Evolutionary conservation across 352 stramenopile species (phyloP), one percentile per base, ranked within the genome.

Genomic region (Globisporangium takayamanum): DNA sequence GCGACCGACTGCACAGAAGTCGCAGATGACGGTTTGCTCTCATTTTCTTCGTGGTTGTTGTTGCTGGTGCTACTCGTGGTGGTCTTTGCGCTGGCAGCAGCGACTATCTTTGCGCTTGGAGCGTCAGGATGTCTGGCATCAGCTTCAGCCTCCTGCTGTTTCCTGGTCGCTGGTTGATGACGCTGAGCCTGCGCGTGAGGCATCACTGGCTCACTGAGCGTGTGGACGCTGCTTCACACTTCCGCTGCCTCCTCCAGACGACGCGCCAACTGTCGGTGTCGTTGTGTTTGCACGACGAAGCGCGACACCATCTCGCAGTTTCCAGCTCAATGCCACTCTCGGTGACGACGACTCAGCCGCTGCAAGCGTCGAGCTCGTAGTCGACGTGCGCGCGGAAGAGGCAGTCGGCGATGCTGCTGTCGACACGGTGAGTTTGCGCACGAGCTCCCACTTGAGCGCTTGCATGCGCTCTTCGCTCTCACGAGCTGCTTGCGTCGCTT

Each of bases 391-490:
- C 39, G 53, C 39, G 16, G 62, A 70, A 1, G 25, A 52, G 11
- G 22, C 47, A 33, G 47, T 52, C 22, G 30, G 26, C n/a, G 50
- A 45, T 45, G 37, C 15, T 18, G 53, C 37, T 11, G 52, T 62
- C 6, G 64, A 39, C 15, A 70, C 59, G 2, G 68, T 70, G 3
- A 87, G 63, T 15, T 82, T 73, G 0, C 80, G 80, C 41, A 90
- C 74, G 12, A 90, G 68, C 57, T 90, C 80, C 78, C 78, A 90
- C 50, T 90, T 88, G 39, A 90, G 56, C 3, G 73, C 80, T 59
- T 88, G 86, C 68, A 84, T 80, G 42, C 76, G 76, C 26, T 88
- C 78, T 54, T 90, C 78, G 10, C 60, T 74, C 30, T 83, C 67
- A 4, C 62, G 37, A 5, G 73, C 76, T 22, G 63, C 59, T 18